Conservation (phyloP, 2,329 filamentous ascomycete species). For the Aquanectria penicillioides region DNA sequence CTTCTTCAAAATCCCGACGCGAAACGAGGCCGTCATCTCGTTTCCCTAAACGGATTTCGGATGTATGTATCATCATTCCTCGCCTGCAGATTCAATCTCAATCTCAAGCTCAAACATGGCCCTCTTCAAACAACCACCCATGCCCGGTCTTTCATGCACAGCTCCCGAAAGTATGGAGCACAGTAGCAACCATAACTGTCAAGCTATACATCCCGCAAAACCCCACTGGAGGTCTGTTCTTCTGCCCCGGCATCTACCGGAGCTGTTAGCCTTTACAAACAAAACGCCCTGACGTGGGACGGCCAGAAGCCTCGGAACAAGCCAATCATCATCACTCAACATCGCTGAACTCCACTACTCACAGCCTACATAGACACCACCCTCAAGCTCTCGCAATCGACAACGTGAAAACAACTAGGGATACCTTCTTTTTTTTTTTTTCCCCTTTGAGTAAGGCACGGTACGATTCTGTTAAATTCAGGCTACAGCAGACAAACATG, state of each 20-base stretch:
- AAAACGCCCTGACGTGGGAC: not conserved
- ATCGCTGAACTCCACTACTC: too few species aligned
- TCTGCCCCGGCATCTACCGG: not conserved
- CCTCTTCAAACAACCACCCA: too few species aligned
- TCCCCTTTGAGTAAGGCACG: not conserved
- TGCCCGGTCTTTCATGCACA: too few species aligned
- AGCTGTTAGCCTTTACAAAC: not conserved
- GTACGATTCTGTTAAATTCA: not conserved
- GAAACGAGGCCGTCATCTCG: not conserved
- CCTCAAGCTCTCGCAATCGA: not conserved
- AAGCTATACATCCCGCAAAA: not conserved
- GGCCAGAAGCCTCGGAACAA: too few species aligned
- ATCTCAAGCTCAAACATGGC: too few species aligned
- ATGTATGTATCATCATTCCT: not conserved
- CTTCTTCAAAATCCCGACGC: conserved; percentile 9
- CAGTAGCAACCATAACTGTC: too few species aligned
- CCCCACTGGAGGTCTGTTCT: conserved; percentile 3
- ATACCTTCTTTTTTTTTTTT: too few species aligned
- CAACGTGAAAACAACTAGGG: too few species aligned
- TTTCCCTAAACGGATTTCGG: not conserved
- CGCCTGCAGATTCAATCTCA: too few species aligned
- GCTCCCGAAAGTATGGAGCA: too few species aligned
- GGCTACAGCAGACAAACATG: conserved; percentile 12
- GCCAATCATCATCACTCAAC: too few species aligned
- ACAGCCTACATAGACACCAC: too few species aligned